phyloP scores from a whole-genome alignment of 2,329 filamentous ascomycete genomes.

The Ciborinia camelliae region DNA sequence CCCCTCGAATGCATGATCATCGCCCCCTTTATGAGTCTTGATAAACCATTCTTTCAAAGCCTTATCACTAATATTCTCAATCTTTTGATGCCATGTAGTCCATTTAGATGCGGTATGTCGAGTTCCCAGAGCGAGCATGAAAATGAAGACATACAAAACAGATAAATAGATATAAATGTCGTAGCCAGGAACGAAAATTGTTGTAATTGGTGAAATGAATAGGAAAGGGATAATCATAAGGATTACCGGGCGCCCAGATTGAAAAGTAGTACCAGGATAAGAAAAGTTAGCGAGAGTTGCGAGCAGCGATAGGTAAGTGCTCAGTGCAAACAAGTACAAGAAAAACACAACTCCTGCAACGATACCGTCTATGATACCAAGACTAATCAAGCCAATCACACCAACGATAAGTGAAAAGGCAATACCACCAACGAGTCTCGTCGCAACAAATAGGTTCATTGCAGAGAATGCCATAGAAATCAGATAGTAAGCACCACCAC shows the following conservation, averaged over 20 bases:
- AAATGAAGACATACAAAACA: constrained; percentile 51
- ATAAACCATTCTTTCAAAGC: constrained; percentile 46
- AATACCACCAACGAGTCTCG: constrained; percentile 48
- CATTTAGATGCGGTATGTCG: constrained; percentile 53
- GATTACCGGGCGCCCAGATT: constrained; percentile 47
- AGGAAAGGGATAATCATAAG: constrained; percentile 54
- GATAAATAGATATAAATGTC: constrained; percentile 56
- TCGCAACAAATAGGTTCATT: constrained; percentile 43
- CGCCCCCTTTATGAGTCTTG: constrained; percentile 15
- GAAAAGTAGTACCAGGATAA: constrained; percentile 51
- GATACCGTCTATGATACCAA: constrained; percentile 44
- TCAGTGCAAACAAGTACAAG: constrained; percentile 55
- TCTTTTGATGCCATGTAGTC: constrained; percentile 54
- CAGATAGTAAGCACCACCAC: constrained; percentile 61
- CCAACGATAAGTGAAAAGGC: constrained; percentile 39
- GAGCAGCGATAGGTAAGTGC: constrained; percentile 55
- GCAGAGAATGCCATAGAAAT: constrained; percentile 49
- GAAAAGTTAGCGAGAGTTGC: constrained; percentile 49
- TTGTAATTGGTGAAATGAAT: constrained; percentile 55
- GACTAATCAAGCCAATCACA: constrained; percentile 48
- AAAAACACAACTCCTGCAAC: constrained; percentile 53
- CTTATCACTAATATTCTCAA: constrained; percentile 49
- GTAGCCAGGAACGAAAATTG: constrained; percentile 47
- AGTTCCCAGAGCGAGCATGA: constrained; percentile 49
- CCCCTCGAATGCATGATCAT: constrained; percentile 27